Evolutionary conservation across 192 early-diverging fungal genomes (phyloP), one percentile per base, ranked within the genome.

Genomic region (Mortierella hygrophila): DNA sequence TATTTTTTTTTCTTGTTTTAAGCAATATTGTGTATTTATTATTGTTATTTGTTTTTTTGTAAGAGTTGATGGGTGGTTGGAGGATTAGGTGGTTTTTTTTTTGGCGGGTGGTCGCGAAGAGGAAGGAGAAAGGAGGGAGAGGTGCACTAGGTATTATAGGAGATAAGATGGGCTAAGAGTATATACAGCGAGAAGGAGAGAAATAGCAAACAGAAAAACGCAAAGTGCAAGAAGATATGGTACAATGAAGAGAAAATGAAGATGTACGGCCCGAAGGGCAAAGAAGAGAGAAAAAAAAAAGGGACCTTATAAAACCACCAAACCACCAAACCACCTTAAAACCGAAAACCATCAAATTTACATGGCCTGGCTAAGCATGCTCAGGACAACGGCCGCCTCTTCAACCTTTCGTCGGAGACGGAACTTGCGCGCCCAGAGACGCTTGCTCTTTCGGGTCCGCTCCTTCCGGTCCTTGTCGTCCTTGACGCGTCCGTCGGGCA

Each of bases 401-500:
- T 86, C 83, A 35, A 86, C 83, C 37, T 86, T 86, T 60, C 83
- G 78, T 44, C 83, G 68, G 69, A 68, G 83, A 60, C 83, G 83
- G 75, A 86, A 86, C 79, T 86, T 86, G 78, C 83, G 83, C 6
- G 83, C 83, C 83, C 83, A 86, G 68, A 86, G 83, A 0, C 83
- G 44, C 75, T 86, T 86, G 41, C 75, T 77, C 79, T 86, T 86
- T 7, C 83, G 54, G 1, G 83, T 86, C 18, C 83, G 78, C 38
- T 86, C 83, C 68, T 86, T 86, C 0, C 83, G 83, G 65, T 86
- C 83, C 79, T 86, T 86, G 54, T 86, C 83, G 21, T 86, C 83
- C 71, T 86, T 86, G 70, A 86, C 83, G 37, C 83, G 83, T 63
- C 83, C 83, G 44, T 86, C 83, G 23, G 83, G 83, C 18, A 86